phyloP scores from a whole-genome alignment of 371 early-diverging fungal species.

The Parasitella parasitica region DNA sequence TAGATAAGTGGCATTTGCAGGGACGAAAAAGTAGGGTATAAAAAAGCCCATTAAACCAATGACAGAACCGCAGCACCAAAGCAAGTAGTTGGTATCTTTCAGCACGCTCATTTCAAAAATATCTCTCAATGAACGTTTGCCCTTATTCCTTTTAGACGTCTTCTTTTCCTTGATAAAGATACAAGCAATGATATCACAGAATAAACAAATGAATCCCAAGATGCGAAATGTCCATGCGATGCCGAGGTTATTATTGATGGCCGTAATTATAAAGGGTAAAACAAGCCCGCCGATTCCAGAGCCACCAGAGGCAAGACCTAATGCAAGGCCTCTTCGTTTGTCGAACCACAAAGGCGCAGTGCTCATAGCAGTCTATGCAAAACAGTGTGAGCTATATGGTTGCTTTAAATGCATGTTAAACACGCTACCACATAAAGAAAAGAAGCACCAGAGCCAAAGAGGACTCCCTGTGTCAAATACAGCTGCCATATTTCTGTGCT shows the following conservation, averaged over 20 bases:
- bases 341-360: conserved; percentile 76
- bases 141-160: conserved; percentile 13
- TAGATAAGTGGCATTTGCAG: conserved; percentile 29
- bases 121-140: conserved; percentile 2
- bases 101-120: conserved; percentile 10
- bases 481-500: conserved; percentile 32
- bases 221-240: conserved; percentile 58
- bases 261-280: conserved; percentile 62
- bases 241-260: conserved; percentile 55
- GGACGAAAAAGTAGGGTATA: conserved; percentile 37
- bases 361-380: conserved; percentile 26
- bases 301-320: conserved; percentile 74
- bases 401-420: too few species aligned
- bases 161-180: conserved; percentile 40
- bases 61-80: conserved; percentile 28
- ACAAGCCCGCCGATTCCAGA: conserved; percentile 78
- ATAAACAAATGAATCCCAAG: conserved; percentile 51
- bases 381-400: too few species aligned
- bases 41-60: conserved; percentile 35
- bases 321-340: conserved; percentile 65
- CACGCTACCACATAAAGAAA: conserved; percentile 7
- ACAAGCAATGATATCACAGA: conserved; percentile 32
- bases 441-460: conserved; percentile 52
- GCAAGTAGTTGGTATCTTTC: conserved; percentile 15
- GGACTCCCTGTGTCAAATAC: conserved; percentile 26